A percentile compares a stretch with the other conserved stretches of the same genome.
phyloP scores from a whole-genome alignment of 768 basidiomycete species.

The Pleurotus eryngii region DNA sequence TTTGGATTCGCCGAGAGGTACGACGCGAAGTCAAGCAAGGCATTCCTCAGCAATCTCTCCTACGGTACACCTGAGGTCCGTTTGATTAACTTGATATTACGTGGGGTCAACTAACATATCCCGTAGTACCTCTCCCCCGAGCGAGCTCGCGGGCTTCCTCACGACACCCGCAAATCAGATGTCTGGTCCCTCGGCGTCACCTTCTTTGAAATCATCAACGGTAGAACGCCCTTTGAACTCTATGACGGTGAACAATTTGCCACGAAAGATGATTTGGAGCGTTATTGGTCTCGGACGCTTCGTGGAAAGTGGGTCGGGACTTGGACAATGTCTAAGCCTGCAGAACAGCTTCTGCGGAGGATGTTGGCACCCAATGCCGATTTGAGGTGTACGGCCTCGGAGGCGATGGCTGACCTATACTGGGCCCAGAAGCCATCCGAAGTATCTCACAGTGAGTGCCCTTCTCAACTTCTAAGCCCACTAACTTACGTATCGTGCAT shows the following conservation, averaged over 20 bases:
- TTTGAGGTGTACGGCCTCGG: constrained; percentile 64
- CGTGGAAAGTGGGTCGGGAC: constrained; percentile 85
- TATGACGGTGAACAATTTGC: constrained; percentile 75
- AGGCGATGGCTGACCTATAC: constrained; percentile 64
- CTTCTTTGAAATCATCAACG: constrained; percentile 91
- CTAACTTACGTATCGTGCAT: too few species aligned
- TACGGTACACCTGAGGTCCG: constrained; percentile 90
- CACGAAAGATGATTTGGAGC: constrained; percentile 76
- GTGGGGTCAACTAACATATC: background rate
- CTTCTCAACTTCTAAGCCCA: background rate
- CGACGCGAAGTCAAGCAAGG: constrained; percentile 54
- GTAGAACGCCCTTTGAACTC: constrained; percentile 89
- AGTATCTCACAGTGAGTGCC: constrained; percentile 39
- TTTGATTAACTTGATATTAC: background rate
- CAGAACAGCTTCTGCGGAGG: constrained; percentile 66
- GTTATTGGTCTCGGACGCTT: constrained; percentile 86
- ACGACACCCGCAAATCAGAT: constrained; percentile 92
- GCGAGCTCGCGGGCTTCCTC: constrained; percentile 80
- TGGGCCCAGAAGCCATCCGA: constrained; percentile 43
- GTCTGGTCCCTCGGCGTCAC: constrained; percentile 86
- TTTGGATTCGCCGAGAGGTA: constrained; percentile 96
- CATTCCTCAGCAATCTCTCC: constrained; percentile 79
- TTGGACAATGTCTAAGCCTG: constrained; percentile 61
- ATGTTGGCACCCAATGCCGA: constrained; percentile 87
- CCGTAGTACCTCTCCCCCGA: constrained; percentile 87